A percentile compares a stretch with the other conserved stretches of the same genome.
These are phyloP conservation scores for Saprolegnia diclina DNA, from an alignment of 352 stramenopile species.

Conservation along the genomic window DNA sequence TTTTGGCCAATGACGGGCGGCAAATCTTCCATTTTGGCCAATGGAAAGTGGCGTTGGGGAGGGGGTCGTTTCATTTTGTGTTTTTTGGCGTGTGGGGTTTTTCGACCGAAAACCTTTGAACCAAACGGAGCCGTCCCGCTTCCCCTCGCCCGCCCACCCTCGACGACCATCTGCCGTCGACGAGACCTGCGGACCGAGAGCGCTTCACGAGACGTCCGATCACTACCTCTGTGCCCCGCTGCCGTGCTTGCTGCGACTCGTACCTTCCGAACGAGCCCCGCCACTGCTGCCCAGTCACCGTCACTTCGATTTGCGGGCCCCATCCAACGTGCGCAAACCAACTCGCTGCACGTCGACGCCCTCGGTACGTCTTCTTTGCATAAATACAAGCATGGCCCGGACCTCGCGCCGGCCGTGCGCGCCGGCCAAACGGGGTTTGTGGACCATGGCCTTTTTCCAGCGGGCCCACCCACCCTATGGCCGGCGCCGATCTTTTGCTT, in stretches of 20 bases:
- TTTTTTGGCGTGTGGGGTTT: constrained; percentile 28
- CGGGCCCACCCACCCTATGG: neutral
- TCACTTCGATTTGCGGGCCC: neutral
- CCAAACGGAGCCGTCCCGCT: constrained; percentile 12
- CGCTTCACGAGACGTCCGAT: neutral
- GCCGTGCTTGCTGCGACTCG: no score
- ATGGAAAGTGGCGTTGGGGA: constrained; percentile 14
- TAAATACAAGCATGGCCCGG: neutral
- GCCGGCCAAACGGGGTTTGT: no score
- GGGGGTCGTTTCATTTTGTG: constrained; percentile 29
- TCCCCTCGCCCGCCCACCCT: neutral
- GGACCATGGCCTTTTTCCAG: neutral
- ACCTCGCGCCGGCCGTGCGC: neutral
- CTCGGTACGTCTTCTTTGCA: neutral
- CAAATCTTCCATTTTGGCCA: constrained; percentile 20
- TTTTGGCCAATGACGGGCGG: constrained; percentile 15
- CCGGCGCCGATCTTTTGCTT: no score
- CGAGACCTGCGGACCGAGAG: neutral
- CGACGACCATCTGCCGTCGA: constrained; percentile 1
- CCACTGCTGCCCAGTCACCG: neutral
- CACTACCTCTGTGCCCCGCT: neutral
- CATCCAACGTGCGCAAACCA: neutral
- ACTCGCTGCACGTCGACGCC: neutral
- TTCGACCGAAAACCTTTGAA: constrained; percentile 28
- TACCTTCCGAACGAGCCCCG: neutral